Conservation (phyloP, 306 rosid genomes). For the Quercus ilex region DNA sequence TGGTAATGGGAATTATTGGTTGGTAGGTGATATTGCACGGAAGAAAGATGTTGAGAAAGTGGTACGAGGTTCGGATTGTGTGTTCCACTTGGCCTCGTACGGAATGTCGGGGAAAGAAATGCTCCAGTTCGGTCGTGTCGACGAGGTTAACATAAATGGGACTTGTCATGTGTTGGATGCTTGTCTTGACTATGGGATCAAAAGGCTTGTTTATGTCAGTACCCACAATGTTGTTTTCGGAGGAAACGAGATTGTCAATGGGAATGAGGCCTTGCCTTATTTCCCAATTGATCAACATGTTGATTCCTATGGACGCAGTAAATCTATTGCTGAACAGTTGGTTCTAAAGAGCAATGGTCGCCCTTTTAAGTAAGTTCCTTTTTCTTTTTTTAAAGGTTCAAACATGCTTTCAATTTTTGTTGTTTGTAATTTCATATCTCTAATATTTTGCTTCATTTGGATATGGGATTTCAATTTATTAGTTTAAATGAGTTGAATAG, state of each 20-base stretch:
- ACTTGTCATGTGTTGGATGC: slow-evolving; percentile 76
- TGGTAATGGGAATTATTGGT: not conserved
- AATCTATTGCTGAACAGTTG: slow-evolving; percentile 90
- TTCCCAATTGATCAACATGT: slow-evolving; percentile 69
- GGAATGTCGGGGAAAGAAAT: slow-evolving; percentile 95
- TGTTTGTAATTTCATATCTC: too few species aligned
- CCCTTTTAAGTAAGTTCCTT: slow-evolving; percentile 43
- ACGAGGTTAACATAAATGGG: slow-evolving; percentile 76
- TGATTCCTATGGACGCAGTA: slow-evolving; percentile 80
- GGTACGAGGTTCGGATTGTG: slow-evolving; percentile 69
- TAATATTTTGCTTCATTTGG: too few species aligned
- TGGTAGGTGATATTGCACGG: slow-evolving; percentile 56
- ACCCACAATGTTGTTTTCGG: slow-evolving; percentile 84
- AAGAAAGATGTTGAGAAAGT: slow-evolving; percentile 71
- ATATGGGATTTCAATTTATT: too few species aligned
- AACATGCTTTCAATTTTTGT: too few species aligned
- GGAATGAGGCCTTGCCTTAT: slow-evolving; percentile 72
- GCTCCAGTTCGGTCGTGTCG: slow-evolving; percentile 79
- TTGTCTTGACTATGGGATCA: slow-evolving; percentile 58
- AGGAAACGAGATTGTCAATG: slow-evolving; percentile 65
- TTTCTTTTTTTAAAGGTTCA: not conserved
- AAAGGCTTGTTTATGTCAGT: slow-evolving; percentile 83
- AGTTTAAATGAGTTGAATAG: too few species aligned
- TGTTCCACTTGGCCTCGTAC: slow-evolving; percentile 81
- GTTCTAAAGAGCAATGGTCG: slow-evolving; percentile 79